These are phyloP conservation scores for Oligophagozyma castellii DNA, from an alignment of 1,139 yeast genomes.

Conservation along the genomic window DNA sequence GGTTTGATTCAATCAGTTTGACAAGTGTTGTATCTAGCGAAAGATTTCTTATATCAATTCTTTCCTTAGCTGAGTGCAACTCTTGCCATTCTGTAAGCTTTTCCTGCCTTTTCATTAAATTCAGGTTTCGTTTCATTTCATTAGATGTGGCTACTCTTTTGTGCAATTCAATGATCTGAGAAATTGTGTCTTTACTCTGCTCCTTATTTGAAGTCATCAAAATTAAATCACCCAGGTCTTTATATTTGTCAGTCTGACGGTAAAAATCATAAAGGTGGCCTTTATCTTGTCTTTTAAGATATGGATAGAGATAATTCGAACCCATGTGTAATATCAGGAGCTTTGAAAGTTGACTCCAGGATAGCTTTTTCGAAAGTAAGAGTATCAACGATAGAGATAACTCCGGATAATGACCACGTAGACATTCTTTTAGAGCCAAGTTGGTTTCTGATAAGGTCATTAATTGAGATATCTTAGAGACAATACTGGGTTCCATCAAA, in stretches of 20 bases:
- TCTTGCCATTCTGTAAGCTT: conserved; percentile 40
- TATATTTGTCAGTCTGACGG: conserved; percentile 44
- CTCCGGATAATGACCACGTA: conserved; percentile 53
- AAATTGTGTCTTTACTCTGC: conserved; percentile 10
- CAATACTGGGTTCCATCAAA: conserved; percentile 53
- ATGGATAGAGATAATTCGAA: conserved; percentile 33
- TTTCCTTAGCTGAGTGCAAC: conserved; percentile 40
- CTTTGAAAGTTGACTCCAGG: conserved; percentile 43
- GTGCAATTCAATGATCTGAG: conserved; percentile 21
- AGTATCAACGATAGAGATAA: conserved; percentile 48
- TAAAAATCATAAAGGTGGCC: conserved; percentile 37
- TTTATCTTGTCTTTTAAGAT: conserved; percentile 24
- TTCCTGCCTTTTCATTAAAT: conserved; percentile 35
- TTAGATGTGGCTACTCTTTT: conserved; percentile 14
- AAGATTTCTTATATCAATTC: conserved; percentile 37
- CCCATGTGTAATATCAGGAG: conserved; percentile 31
- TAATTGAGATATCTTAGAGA: conserved; percentile 48
- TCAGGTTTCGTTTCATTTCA: conserved; percentile 18
- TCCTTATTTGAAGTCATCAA: conserved; percentile 18
- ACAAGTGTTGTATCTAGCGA: conserved; percentile 45
- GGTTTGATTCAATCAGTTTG: conserved; percentile 42
- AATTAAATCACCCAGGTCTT: conserved; percentile 33
- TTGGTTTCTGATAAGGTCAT: conserved; percentile 62
- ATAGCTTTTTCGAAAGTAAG: conserved; percentile 33
- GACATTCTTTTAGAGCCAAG: conserved; percentile 54